These are phyloP conservation scores for Metarhizium humberi DNA, from an alignment of 2,329 filamentous ascomycete genomes.

Conservation along the genomic window DNA sequence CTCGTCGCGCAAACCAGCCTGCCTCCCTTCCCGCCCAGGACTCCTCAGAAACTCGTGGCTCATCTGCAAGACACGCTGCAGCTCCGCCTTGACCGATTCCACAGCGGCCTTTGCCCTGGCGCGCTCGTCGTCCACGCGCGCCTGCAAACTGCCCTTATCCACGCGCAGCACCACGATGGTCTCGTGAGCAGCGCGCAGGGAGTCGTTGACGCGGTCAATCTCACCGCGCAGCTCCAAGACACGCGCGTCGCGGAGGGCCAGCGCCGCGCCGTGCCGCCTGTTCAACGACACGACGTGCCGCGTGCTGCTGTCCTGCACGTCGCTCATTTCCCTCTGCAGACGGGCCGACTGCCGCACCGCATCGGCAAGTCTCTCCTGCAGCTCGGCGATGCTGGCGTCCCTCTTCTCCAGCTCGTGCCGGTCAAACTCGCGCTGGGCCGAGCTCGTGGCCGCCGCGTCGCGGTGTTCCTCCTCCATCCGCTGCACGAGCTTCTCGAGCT, in stretches of 20 bases:
- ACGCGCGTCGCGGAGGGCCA: slow-evolving; percentile 41
- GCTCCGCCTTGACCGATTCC: slow-evolving; percentile 40
- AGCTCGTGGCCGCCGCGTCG: slow-evolving; percentile 19
- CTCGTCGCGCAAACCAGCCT: not conserved
- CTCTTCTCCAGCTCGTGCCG: slow-evolving; percentile 25
- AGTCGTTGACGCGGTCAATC: slow-evolving; percentile 35
- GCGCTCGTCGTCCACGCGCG: slow-evolving; percentile 27
- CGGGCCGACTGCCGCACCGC: slow-evolving; percentile 28
- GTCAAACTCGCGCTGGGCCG: slow-evolving; percentile 24
- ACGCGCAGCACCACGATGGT: slow-evolving; percentile 19
- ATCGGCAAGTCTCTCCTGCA: slow-evolving; percentile 34
- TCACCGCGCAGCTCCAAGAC: slow-evolving; percentile 39
- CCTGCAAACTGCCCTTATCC: slow-evolving; percentile 18
- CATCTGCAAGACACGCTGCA: slow-evolving; percentile 37
- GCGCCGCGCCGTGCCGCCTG: slow-evolving; percentile 32
- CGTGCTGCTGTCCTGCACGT: slow-evolving; percentile 24
- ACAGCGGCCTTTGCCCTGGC: slow-evolving; percentile 33
- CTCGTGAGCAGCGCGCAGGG: slow-evolving; percentile 37
- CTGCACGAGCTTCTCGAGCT: slow-evolving; percentile 43
- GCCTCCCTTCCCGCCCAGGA: slow-evolving; percentile 13
- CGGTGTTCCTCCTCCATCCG: slow-evolving; percentile 32
- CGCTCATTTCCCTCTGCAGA: slow-evolving; percentile 29
- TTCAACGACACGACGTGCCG: slow-evolving; percentile 26
- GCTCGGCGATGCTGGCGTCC: slow-evolving; percentile 26
- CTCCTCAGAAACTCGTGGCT: slow-evolving; percentile 33